Evolutionary conservation across 2,329 filamentous ascomycete genomes (phyloP), one percentile per base, ranked within the genome.

Genomic region (Diaporthe helianthi): DNA sequence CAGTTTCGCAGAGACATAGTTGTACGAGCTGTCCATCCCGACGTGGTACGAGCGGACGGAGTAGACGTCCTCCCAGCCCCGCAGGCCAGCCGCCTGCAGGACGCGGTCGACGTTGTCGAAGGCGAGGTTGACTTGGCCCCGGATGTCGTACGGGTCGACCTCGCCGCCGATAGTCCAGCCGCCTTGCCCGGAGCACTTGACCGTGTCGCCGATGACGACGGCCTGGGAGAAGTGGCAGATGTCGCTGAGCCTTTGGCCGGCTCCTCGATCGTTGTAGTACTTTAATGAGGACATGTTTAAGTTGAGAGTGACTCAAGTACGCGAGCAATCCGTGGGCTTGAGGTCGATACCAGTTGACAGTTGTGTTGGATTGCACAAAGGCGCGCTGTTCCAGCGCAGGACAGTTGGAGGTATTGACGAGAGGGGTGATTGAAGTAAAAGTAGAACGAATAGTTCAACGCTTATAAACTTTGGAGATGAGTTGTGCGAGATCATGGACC

Each of bases 51-150:
- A 44, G 0, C 54, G 54, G 2, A 58, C 54, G 3, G 54, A 41
- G 24, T 58, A 58, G 54, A 58, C 54, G 22, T 58, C 54, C 36
- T 58, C 54, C 54, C 54, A 58, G 15, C 54, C 54, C 17, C 54
- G 15, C 1, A 58, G 54, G 0, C 54, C 54, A 0, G 54, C 54
- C 2, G 54, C 36, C 4, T 58, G 54, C 0, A 58, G 33, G 15
- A 58, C 54, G 4, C 54, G 54, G 22, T 58, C 54, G 10, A 58
- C 54, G 24, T 58, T 58, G 24, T 58, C 54, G 15, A 58, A 58
- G 22, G 54, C 54, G 9, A 58, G 54, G 36, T 58, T 58, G 6
- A 58, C 54, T 9, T 58, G 54, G 15, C 54, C 54, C 22, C 54
- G 54, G 54, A 58, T 44, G 17, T 58, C 54, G 9, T 58, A 58